Base-by-base conservation (phyloP, 371 early-diverging fungal genomes). In the Blakeslea trispora region DNA sequence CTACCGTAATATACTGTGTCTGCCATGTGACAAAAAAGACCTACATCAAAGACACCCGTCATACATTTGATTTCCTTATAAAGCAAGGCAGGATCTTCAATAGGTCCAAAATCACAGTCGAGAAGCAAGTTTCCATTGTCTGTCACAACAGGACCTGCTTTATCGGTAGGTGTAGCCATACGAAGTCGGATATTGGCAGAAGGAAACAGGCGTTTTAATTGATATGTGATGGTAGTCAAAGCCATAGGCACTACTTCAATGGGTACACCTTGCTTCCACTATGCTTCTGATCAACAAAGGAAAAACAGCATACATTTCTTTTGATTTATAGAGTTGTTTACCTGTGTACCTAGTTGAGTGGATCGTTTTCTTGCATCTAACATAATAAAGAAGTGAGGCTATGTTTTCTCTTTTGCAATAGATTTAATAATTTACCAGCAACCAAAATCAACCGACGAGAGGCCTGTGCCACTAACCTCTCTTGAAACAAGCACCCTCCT, bases 101-200 rank as follows among this genome's bases (percentile, higher is more conserved):
- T 87, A n/a, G 72, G 66, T 14, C 91, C 93, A 71, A 95, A 86
- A 19, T 89, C 73, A 6, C 84, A 90, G 73, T 96, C 97, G 17
- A 96, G 58, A 17, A 95, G 72, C 57, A 95, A 82, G 73, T 94
- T 95, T 10, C 95, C 95, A 61, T 92, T 92, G 67, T 96, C 97
- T 5, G 95, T 95, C 2, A 95, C 90, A 18, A 94, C 91, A 0
- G 97, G 97, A 1, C 97, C 97, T 0, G 96, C 97, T 74, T 96
- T 96, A 32, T 83, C 77, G 15, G 81, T 77, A 3, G 88, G 55
- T 34, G 59, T 60, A 32, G 66, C 95, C 90, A 91, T 92, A 34
- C 96, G 83, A 37, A 96, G 69, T n/a, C 61, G 72, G 10, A 68
- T 52, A 7, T 57, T 51, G 65, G 76, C 55, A 67, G 61, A 42